Evolutionary conservation across 495 filamentous ascomycete genomes (phyloP).

Genomic region (Bryoglossum gracile): DNA sequence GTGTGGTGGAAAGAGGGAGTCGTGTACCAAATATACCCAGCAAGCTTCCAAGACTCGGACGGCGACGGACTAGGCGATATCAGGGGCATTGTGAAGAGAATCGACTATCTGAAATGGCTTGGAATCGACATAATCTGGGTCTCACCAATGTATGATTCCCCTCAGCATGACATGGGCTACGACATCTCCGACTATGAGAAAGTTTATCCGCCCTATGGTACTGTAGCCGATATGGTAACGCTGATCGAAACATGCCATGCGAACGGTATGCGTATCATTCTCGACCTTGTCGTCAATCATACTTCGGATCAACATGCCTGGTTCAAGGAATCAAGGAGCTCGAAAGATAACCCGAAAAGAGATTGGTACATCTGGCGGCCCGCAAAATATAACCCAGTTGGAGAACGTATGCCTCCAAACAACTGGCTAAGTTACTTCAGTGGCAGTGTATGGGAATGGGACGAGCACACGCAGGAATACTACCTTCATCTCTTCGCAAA

Average conservation of each 20-base stretch:
- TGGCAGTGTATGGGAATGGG: slow-evolving; percentile 59
- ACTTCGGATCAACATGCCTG: slow-evolving; percentile 66
- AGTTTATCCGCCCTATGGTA: slow-evolving; percentile 54
- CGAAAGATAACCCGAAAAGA: slow-evolving; percentile 54
- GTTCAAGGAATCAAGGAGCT: slow-evolving; percentile 62
- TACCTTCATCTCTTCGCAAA: slow-evolving; percentile 62
- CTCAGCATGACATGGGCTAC: slow-evolving; percentile 57
- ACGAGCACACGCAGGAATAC: slow-evolving; percentile 57
- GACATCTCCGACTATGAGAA: slow-evolving; percentile 61
- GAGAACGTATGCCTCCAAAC: slow-evolving; percentile 57
- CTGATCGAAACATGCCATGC: slow-evolving; percentile 47
- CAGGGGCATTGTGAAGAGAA: slow-evolving; percentile 54
- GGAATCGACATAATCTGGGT: slow-evolving; percentile 63
- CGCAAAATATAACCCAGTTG: slow-evolving; percentile 47
- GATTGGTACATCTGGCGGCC: slow-evolving; percentile 74
- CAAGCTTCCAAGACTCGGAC: slow-evolving; percentile 59
- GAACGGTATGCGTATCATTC: slow-evolving; percentile 59
- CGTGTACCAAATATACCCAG: slow-evolving; percentile 67
- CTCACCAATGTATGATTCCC: slow-evolving; percentile 58
- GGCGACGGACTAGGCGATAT: slow-evolving; percentile 63
- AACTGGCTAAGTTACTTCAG: slow-evolving; percentile 56
- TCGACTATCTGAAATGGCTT: slow-evolving; percentile 57
- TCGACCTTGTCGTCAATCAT: slow-evolving; percentile 73
- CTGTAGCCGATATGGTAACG: slow-evolving; percentile 55
- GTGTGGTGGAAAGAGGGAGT: slow-evolving; percentile 37